Evolutionary conservation across 2,329 filamentous ascomycete species (phyloP), one percentile per base, ranked within the genome.

Genomic region (Colletotrichum aenigma): DNA sequence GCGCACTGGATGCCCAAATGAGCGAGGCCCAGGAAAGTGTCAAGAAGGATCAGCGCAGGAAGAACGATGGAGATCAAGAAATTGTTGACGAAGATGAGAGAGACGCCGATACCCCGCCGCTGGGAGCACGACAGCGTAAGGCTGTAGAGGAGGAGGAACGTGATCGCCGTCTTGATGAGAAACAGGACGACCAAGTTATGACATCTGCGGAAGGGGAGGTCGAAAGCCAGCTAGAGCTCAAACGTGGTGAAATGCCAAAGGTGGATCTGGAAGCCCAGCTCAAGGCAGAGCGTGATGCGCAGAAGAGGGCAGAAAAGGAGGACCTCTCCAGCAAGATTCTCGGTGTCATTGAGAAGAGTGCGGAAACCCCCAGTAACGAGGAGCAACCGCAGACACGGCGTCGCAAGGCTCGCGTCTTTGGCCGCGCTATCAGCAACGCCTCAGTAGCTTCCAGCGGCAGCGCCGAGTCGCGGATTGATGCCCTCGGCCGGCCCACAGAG

Each of bases 351-450:
- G 84, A 85, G 67, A 82, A 82, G 1, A 75, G 79, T 28, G 78
- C 78, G 61, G 74, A 76, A 15, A 78, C 77, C 13, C 64, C 28
- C 24, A 73, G 62, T 65, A 73, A 56, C 52, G 55, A 55, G 77
- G 80, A 77, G 74, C 74, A n/a, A 70, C 70, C 52, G 15, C 74
- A 64, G 18, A 21, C 32, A 12, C 76, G 80, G 21, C 78, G 64
- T 9, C 82, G 84, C 18, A 84, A 86, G 2, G 85, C 87, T 67
- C 88, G 89, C 70, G 89, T 93, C 71, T 84, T 93, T 4, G 91
- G 91, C 7, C 89, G 91, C 13, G 91, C 90, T 4, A 82, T 89
- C 32, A 92, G 90, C 83, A 92, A 92, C 79, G 87, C 86, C 4
- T 92, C 90, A 4, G 87, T 87, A 2, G 85, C 85, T 7, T 91